These are phyloP conservation scores for Penicillium maclennaniae DNA, from an alignment of 495 filamentous ascomycete species.

Conservation along the genomic window DNA sequence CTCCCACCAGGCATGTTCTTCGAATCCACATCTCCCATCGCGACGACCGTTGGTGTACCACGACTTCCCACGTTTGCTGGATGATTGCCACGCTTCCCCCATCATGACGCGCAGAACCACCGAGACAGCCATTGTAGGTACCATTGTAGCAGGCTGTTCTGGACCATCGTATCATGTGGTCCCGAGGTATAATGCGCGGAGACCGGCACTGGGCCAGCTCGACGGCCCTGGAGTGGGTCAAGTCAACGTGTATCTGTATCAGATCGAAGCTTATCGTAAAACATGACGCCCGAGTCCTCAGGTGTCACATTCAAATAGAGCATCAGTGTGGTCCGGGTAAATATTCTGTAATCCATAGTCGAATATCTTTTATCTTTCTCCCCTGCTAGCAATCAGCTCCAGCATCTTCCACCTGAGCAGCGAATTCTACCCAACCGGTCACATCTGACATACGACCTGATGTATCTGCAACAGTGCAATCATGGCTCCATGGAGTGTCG, in stretches of 20 bases:
- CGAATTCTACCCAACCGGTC: not conserved
- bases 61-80: no score
- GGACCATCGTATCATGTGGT: not conserved
- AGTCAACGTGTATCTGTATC: not conserved
- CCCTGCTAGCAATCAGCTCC: no score
- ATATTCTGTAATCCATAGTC: not conserved
- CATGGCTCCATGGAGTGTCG: no score
- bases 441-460: not conserved
- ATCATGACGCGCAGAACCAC: no score
- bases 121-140: no score
- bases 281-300: not conserved
- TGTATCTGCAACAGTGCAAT: not conserved
- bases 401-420: not conserved
- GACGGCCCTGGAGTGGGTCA: not conserved
- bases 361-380: no score
- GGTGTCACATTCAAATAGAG: not conserved
- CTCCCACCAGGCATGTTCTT: slow-evolving; percentile 22
- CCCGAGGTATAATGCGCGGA: not conserved
- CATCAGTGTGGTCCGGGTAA: not conserved
- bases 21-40: slow-evolving; percentile 15
- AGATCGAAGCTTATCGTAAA: not conserved
- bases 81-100: no score
- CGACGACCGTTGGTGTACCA: not conserved
- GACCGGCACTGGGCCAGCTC: not conserved
- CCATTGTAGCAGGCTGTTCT: not conserved